phyloP scores from a whole-genome alignment of 495 filamentous ascomycete species.

The Melanomma pulvis-pyrius region DNA sequence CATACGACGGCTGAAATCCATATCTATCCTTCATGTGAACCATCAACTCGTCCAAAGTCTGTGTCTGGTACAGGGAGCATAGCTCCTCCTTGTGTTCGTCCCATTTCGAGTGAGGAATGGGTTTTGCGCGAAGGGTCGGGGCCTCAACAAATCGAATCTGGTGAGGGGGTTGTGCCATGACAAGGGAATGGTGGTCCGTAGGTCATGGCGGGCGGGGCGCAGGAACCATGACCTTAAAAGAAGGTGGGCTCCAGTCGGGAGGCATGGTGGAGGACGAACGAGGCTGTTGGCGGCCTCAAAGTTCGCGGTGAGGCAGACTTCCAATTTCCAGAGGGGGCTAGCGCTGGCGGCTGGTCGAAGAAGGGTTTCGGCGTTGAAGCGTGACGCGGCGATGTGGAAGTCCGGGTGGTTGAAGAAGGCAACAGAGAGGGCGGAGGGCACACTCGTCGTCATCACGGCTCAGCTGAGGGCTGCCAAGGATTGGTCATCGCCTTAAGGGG shows the following conservation, averaged over 20 bases:
- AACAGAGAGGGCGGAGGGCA: slow-evolving; percentile 7
- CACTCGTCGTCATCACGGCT: slow-evolving; percentile 2
- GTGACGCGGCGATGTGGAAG: neutral
- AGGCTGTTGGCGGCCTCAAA: slow-evolving; percentile 12
- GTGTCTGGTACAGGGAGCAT: neutral
- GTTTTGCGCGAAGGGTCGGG: neutral
- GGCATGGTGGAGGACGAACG: slow-evolving; percentile 8
- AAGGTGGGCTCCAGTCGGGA: neutral
- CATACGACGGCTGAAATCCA: slow-evolving; percentile 21
- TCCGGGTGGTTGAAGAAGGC: neutral
- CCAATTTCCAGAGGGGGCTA: neutral
- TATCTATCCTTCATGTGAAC: slow-evolving; percentile 9
- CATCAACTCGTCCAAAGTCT: slow-evolving; percentile 13
- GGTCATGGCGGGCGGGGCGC: neutral
- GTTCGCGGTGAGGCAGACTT: slow-evolving; percentile 12
- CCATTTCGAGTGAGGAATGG: slow-evolving; percentile 13
- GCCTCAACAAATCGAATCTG: slow-evolving; percentile 15
- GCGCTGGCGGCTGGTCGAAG: neutral
- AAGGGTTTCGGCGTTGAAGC: neutral
- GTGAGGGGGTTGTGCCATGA: neutral
- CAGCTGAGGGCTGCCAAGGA: slow-evolving; percentile 1
- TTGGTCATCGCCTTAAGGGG: neutral
- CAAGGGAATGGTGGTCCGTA: neutral
- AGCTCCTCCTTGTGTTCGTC: slow-evolving; percentile 17
- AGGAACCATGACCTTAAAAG: neutral